Percentiles rank a stretch among this genome's conserved stretches.
Conservation (phyloP, 2,329 filamentous ascomycete species). For the Aspergillus calidoustus region DNA sequence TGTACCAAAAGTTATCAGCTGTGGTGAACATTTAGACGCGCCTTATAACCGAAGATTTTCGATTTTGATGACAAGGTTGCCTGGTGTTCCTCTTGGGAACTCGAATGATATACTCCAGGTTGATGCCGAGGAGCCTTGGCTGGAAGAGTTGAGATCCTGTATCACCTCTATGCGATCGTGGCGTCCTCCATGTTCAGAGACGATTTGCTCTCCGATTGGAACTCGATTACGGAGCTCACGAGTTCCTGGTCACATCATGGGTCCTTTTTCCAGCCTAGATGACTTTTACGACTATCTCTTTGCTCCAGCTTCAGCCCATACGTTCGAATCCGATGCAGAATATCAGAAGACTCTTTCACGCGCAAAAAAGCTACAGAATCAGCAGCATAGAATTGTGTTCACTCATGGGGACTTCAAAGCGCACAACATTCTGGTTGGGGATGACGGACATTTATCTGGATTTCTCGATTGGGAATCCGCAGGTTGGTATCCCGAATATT, state of each 20-base stretch:
- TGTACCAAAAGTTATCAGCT: conserved; percentile 39
- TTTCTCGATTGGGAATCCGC: conserved; percentile 18
- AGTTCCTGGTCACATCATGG: conserved; percentile 39
- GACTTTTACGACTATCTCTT: conserved; percentile 39
- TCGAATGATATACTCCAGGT: conserved; percentile 31
- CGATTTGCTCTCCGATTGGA: conserved; percentile 39
- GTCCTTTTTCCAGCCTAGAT: conserved; percentile 33
- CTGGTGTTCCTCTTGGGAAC: conserved; percentile 38
- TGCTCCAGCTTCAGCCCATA: conserved; percentile 30
- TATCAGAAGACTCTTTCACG: conserved; percentile 31
- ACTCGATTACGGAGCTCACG: conserved; percentile 36
- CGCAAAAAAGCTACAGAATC: conserved; percentile 23
- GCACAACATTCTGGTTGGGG: conserved; percentile 27
- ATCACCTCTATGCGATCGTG: conserved; percentile 42
- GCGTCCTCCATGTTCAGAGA: conserved; percentile 29
- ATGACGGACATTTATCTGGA: conserved; percentile 23
- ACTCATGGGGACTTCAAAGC: conserved; percentile 29
- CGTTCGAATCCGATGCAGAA: conserved; percentile 31
- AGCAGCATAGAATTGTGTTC: conserved; percentile 17
- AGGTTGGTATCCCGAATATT: conserved; percentile 18
- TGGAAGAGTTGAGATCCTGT: conserved; percentile 41
- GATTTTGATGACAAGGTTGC: conserved; percentile 50
- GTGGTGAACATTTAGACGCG: conserved; percentile 35
- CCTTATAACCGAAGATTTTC: conserved; percentile 32
- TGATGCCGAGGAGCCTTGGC: conserved; percentile 37